phyloP scores from a whole-genome alignment of 169 alveolate genomes.

The Prorocentrum cordatum region DNA sequence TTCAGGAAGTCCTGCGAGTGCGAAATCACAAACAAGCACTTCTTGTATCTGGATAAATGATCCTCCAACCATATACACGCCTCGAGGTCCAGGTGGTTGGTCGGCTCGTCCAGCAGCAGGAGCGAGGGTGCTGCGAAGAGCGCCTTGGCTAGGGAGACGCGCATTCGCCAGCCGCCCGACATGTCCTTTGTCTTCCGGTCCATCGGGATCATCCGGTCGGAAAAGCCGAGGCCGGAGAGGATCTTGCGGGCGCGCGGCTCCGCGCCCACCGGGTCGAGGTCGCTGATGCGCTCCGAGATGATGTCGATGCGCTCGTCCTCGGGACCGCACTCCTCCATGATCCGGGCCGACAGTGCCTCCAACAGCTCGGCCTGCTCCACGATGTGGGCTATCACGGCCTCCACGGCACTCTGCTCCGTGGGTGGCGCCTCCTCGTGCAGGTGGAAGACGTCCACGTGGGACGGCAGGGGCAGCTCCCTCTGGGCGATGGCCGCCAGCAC shows the following conservation, averaged over 20 bases:
- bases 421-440: not conserved
- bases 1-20: conserved; percentile 75
- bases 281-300: too few species aligned
- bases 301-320: too few species aligned
- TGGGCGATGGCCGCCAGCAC: conserved; percentile 87
- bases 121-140: conserved; percentile 89
- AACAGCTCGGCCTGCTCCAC: too few species aligned
- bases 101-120: conserved; percentile 90
- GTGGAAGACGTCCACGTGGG: not conserved
- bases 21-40: conserved; percentile 88
- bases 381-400: not conserved
- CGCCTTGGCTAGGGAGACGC: conserved; percentile 76
- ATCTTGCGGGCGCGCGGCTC: too few species aligned
- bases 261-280: too few species aligned
- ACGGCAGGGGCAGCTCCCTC: conserved; percentile 52
- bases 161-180: conserved; percentile 80
- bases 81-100: conserved; percentile 92
- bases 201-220: too few species aligned
- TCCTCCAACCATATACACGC: conserved; percentile 91
- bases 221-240: too few species aligned
- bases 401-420: not conserved
- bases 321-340: too few species aligned
- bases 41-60: conserved; percentile 81
- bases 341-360: too few species aligned
- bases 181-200: conserved; percentile 7